Evolutionary conservation across 2,329 filamentous ascomycete genomes (phyloP).

Genomic region (Aspergillus sp.): DNA sequence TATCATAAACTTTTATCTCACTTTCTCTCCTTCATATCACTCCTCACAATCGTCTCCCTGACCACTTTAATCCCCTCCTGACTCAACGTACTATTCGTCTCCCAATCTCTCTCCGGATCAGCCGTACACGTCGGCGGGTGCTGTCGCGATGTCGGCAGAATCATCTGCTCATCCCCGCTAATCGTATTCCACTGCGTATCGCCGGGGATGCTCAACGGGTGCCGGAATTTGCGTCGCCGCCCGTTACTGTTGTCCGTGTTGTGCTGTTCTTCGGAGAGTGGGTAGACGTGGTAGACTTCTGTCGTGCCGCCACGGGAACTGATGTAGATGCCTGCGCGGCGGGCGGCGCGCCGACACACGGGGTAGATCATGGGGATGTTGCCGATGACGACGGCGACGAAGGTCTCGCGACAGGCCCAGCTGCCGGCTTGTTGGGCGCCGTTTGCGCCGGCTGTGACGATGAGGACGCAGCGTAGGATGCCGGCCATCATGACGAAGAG

Average conservation of each 20-base stretch:
- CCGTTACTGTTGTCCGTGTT: conserved; percentile 7
- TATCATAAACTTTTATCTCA: conserved; percentile 19
- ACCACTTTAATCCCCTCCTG: conserved; percentile 26
- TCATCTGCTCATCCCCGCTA: conserved; percentile 26
- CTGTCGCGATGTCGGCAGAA: conserved; percentile 17
- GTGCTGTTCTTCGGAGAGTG: conserved; percentile 14
- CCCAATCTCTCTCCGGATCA: conserved; percentile 15
- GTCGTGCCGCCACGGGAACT: conserved; percentile 14
- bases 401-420: conserved; percentile 44
- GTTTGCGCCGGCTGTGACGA: conserved; percentile 39
- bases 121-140: conserved; percentile 18
- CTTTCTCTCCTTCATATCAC: conserved; percentile 10
- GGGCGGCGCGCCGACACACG: conserved; percentile 21
- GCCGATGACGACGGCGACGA: conserved; percentile 40
- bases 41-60: conserved; percentile 26
- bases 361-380: conserved; percentile 43
- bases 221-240: conserved; percentile 22
- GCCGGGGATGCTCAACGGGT: conserved; percentile 26
- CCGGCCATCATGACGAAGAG: conserved; percentile 53
- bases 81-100: conserved; percentile 11
- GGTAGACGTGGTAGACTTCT: conserved; percentile 16
- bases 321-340: conserved; percentile 21
- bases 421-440: conserved; percentile 38
- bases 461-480: conserved; percentile 51
- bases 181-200: conserved; percentile 26